Evolutionary conservation across 371 early-diverging fungal genomes (phyloP).

Genomic region (Nematocida sp.): DNA sequence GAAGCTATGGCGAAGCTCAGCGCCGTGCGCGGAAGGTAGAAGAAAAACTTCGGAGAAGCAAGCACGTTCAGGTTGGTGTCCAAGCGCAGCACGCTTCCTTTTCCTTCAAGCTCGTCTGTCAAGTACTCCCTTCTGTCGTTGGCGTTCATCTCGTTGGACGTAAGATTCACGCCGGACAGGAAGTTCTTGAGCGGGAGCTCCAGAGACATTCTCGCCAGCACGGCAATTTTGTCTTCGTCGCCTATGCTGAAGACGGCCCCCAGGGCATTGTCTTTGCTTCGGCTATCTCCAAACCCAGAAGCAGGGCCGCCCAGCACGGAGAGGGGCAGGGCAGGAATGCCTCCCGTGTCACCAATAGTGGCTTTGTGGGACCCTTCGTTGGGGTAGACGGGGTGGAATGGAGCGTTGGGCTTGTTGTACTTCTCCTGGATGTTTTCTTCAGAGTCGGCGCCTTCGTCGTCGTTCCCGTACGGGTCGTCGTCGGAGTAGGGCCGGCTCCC

Average conservation of each 20-base stretch:
- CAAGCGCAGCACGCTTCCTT: slow-evolving; percentile 44
- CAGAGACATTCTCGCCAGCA: slow-evolving; percentile 39
- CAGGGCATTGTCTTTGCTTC: slow-evolving; percentile 33
- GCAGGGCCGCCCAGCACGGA: neutral
- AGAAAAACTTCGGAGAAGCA: slow-evolving; percentile 52
- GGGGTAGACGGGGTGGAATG: slow-evolving; percentile 8
- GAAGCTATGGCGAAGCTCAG: slow-evolving; percentile 48
- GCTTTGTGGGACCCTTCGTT: neutral
- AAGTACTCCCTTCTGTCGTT: slow-evolving; percentile 51
- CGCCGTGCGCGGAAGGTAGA: slow-evolving; percentile 60
- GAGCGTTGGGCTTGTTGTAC: neutral
- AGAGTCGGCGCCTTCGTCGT: neutral
- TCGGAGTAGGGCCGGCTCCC: neutral
- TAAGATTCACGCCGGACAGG: slow-evolving; percentile 39
- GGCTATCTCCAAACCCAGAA: slow-evolving; percentile 38
- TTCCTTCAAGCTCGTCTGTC: slow-evolving; percentile 58
- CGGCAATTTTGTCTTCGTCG: slow-evolving; percentile 44
- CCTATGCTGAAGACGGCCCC: slow-evolving; percentile 56
- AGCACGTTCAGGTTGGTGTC: slow-evolving; percentile 58
- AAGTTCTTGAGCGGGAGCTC: slow-evolving; percentile 61
- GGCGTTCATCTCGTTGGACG: slow-evolving; percentile 54
- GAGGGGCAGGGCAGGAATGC: neutral
- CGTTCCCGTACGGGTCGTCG: neutral
- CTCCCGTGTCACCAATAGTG: neutral
- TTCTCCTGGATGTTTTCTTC: neutral